Conservation (phyloP, 2,329 filamentous ascomycete species). For the Colletotrichum scovillei region DNA sequence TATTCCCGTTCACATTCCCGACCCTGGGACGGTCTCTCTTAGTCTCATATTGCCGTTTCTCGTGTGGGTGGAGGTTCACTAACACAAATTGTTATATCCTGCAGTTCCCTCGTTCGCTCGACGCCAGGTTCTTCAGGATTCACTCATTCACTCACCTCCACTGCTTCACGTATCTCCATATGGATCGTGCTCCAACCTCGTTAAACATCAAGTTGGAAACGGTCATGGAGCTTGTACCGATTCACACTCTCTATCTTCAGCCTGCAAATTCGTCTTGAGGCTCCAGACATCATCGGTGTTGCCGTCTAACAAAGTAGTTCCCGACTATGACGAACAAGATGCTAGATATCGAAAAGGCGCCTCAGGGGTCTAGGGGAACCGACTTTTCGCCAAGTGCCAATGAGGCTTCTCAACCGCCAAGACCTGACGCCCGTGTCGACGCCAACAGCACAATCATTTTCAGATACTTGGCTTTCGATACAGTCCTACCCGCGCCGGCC, state of each 20-base stretch:
- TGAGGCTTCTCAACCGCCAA: neutral
- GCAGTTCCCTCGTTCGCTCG: constrained; percentile 13
- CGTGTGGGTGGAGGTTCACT: neutral
- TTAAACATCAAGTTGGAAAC: neutral
- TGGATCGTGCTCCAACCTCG: neutral
- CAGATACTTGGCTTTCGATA: constrained; percentile 55
- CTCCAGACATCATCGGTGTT: constrained; percentile 6
- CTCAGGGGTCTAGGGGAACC: neutral
- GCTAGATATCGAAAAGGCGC: constrained; percentile 21
- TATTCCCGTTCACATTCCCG: constrained; percentile 33
- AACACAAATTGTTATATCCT: constrained; percentile 17
- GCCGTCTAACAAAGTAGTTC: neutral
- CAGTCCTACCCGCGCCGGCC: constrained; percentile 46
- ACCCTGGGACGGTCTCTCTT: constrained; percentile 5
- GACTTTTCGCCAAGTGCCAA: neutral
- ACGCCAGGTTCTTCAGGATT: neutral
- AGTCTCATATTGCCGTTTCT: neutral
- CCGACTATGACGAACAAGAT: constrained; percentile 17
- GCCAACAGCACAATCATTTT: constrained; percentile 46
- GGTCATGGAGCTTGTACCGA: constrained; percentile 14
- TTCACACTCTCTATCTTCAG: neutral
- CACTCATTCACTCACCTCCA: constrained; percentile 1
- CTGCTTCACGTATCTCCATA: neutral
- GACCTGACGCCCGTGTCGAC: neutral
- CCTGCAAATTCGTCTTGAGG: constrained; percentile 1